phyloP scores from a whole-genome alignment of 2,329 filamentous ascomycete genomes.

The Trichoderma atroviride region DNA sequence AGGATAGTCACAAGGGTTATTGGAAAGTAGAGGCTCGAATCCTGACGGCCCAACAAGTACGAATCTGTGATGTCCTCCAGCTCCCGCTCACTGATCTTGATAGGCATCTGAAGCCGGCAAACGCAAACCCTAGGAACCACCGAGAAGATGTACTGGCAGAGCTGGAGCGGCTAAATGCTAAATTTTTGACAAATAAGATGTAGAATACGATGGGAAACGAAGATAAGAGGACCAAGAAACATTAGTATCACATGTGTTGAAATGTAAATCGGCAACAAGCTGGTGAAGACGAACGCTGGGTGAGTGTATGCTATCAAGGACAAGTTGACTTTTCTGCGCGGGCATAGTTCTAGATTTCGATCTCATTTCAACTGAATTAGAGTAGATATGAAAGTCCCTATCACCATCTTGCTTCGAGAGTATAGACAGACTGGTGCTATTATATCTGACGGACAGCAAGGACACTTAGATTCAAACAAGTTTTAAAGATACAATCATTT shows the following conservation, averaged over 20 bases:
- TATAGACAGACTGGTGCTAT: not conserved
- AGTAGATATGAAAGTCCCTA: not conserved
- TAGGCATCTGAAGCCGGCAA: slow-evolving; percentile 30
- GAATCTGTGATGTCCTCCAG: slow-evolving; percentile 30
- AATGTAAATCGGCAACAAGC: not conserved
- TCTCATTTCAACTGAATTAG: not conserved
- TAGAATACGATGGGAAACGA: not conserved
- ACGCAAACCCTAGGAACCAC: slow-evolving; percentile 24
- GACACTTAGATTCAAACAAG: not conserved
- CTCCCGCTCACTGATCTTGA: slow-evolving; percentile 34
- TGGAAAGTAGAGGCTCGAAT: not conserved
- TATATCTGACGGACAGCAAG: not conserved
- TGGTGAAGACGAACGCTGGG: not conserved
- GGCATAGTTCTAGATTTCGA: not conserved
- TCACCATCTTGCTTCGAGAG: not conserved
- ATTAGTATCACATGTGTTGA: not conserved
- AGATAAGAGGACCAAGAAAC: not conserved
- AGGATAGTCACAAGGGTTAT: not conserved
- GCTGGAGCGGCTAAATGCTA: slow-evolving; percentile 35
- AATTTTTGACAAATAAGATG: slow-evolving; percentile 34
- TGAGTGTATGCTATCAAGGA: not conserved
- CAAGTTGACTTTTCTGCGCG: not conserved
- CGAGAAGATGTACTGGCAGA: slow-evolving; percentile 36
- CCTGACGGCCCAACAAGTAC: not conserved
- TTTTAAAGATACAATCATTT: not conserved